These are phyloP conservation scores for Trichosporon coremiiforme DNA, from an alignment of 1,284 basidiomycete genomes.

Conservation along the genomic window DNA sequence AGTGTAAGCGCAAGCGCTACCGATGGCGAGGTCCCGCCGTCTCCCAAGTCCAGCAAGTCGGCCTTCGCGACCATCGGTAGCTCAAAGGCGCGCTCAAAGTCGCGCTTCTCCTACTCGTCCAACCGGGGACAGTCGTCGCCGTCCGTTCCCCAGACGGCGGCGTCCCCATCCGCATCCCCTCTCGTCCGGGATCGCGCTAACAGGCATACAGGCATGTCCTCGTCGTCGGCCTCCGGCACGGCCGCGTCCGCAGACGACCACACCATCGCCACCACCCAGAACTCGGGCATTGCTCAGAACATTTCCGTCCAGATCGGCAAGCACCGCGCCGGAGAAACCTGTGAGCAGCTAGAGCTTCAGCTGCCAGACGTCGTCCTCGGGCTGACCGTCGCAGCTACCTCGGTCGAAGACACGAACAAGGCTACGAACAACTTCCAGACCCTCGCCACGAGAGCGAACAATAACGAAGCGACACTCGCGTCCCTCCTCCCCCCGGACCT, in stretches of 20 bases:
- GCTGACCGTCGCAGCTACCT: conserved; percentile 13
- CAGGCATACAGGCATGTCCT: conserved; percentile 15
- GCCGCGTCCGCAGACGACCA: conserved; percentile 11
- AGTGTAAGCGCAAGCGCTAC: not conserved
- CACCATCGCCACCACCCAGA: not conserved
- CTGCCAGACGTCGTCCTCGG: not conserved
- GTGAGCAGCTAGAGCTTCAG: not conserved
- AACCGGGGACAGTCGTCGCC: conserved; percentile 1
- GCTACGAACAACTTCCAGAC: conserved; percentile 9
- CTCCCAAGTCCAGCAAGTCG: conserved; percentile 16
- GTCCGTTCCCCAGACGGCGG: not conserved
- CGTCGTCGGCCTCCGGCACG: conserved; percentile 1
- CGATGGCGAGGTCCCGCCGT: conserved; percentile 5
- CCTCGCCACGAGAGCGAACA: not conserved
- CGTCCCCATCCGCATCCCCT: conserved; percentile 13
- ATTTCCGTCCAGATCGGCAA: conserved; percentile 14
- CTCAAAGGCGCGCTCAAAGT: conserved; percentile 7
- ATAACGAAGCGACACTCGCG: conserved; percentile 26
- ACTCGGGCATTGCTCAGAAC: conserved; percentile 15
- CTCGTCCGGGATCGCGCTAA: conserved; percentile 18
- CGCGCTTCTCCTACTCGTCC: conserved; percentile 18
- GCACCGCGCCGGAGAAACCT: conserved; percentile 11
- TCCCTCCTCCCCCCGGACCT: conserved; percentile 29
- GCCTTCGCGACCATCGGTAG: conserved; percentile 6
- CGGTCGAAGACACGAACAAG: conserved; percentile 17